phyloP scores from a whole-genome alignment of 23 red algal species.

The Cyanidiococcus yangmingshanensis region DNA sequence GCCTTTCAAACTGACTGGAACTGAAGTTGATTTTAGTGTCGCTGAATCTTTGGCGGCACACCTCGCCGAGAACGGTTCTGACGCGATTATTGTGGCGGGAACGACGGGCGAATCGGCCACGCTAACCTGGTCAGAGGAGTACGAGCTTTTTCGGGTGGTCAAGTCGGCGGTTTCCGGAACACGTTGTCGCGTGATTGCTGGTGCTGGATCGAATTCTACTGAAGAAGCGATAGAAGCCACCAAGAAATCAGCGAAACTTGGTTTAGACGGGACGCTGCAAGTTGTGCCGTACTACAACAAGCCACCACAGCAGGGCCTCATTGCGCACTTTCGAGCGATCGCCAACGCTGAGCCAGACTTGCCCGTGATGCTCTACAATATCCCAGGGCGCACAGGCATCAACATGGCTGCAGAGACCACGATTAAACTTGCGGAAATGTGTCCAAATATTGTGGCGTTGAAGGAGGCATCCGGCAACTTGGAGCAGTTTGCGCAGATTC shows the following conservation, averaged over 20 bases:
- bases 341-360: constrained; percentile 78
- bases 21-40: constrained; percentile 69
- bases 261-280: constrained; percentile 86
- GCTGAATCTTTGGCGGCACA: constrained; percentile 80
- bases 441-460: constrained; percentile 63
- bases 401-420: constrained; percentile 74
- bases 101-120: constrained; percentile 96
- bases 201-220: constrained; percentile 93
- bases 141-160: constrained; percentile 89
- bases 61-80: constrained; percentile 52
- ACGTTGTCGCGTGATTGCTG: constrained; percentile 67
- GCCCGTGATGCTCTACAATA: constrained; percentile 98
- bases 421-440: constrained; percentile 39
- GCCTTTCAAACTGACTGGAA: constrained; percentile 57
- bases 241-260: constrained; percentile 52
- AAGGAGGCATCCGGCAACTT: constrained; percentile 85
- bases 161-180: constrained; percentile 41
- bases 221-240: constrained; percentile 91
- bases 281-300: constrained; percentile 99
- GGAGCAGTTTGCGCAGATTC: constrained; percentile 62
- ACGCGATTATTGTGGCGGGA: constrained; percentile 76
- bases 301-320: constrained; percentile 91
- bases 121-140: constrained; percentile 91
- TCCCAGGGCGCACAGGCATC: constrained; percentile 73
- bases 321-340: constrained; percentile 78